These are phyloP conservation scores for Aspergillus asperescens DNA, from an alignment of 495 filamentous ascomycete genomes.

Conservation along the genomic window DNA sequence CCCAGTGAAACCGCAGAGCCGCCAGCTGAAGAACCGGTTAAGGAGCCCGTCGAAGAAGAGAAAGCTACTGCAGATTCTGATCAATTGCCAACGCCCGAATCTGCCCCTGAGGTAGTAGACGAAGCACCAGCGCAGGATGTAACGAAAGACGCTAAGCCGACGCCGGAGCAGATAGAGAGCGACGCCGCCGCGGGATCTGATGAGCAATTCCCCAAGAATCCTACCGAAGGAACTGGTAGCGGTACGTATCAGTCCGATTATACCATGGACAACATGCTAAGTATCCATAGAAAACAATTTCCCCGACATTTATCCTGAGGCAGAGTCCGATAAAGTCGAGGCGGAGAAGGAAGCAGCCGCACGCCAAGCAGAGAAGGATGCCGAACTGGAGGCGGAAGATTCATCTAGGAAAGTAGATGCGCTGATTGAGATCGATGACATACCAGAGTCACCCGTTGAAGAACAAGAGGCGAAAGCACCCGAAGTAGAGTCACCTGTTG, in stretches of 20 bases:
- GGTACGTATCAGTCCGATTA: slow-evolving; percentile 7
- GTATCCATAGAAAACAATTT: slow-evolving; percentile 17
- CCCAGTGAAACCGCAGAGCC: slow-evolving; percentile 6
- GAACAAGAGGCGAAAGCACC: slow-evolving; percentile 11
- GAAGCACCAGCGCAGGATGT: neutral
- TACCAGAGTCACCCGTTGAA: slow-evolving; percentile 4
- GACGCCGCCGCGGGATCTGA: neutral
- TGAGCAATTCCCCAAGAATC: neutral
- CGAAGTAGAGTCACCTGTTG: neutral
- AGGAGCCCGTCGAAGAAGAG: neutral
- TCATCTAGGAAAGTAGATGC: slow-evolving; percentile 5
- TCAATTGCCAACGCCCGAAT: neutral
- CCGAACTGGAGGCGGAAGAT: slow-evolving; percentile 16
- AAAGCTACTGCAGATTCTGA: neutral
- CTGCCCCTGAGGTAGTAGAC: neutral
- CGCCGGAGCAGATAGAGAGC: neutral
- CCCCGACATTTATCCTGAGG: slow-evolving; percentile 18
- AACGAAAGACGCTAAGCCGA: neutral
- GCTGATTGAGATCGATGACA: slow-evolving; percentile 13
- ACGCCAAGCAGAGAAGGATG: slow-evolving; percentile 19
- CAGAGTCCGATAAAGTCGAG: slow-evolving; percentile 21
- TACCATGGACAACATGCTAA: neutral
- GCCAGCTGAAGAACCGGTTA: neutral
- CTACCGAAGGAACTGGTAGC: slow-evolving; percentile 4
- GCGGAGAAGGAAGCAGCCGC: slow-evolving; percentile 21